These are phyloP conservation scores for Penicillium palitans DNA, from an alignment of 2,329 filamentous ascomycete genomes.

Conservation along the genomic window DNA sequence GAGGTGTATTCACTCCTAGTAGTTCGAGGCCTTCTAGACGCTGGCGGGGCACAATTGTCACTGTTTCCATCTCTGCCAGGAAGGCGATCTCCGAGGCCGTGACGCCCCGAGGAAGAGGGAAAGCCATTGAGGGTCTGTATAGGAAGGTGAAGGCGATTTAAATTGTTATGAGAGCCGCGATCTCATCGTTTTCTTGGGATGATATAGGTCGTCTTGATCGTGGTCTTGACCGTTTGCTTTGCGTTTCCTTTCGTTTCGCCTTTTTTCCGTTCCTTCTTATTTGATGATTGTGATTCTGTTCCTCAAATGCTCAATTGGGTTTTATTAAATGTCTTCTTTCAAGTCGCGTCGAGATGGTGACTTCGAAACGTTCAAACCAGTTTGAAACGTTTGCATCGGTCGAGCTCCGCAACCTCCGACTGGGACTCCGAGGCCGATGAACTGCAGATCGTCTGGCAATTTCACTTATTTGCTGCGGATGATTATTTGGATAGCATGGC, in stretches of 20 bases:
- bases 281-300: not conserved
- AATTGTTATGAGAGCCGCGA: not conserved
- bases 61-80: constrained; percentile 94
- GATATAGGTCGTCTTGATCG: not conserved
- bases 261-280: not conserved
- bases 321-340: not conserved
- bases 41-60: constrained; percentile 89
- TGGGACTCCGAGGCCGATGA: not conserved
- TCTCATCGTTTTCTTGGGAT: constrained; percentile 1
- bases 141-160: not conserved
- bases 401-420: not conserved
- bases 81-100: constrained; percentile 89
- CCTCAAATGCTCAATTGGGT: not conserved
- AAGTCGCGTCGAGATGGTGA: not conserved
- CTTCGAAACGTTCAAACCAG: constrained; percentile 10
- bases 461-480: not conserved
- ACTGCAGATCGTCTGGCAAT: not conserved
- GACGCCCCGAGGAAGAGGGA: constrained; percentile 65
- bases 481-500: constrained; percentile 31
- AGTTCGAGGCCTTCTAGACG: constrained; percentile 82
- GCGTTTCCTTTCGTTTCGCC: not conserved
- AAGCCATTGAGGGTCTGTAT: constrained; percentile 52
- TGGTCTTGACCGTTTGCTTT: not conserved
- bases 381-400: constrained; percentile 37
- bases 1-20: constrained; percentile 64